Conservation (phyloP, 1,284 basidiomycete genomes). For the Leccinum griseonigrum region DNA sequence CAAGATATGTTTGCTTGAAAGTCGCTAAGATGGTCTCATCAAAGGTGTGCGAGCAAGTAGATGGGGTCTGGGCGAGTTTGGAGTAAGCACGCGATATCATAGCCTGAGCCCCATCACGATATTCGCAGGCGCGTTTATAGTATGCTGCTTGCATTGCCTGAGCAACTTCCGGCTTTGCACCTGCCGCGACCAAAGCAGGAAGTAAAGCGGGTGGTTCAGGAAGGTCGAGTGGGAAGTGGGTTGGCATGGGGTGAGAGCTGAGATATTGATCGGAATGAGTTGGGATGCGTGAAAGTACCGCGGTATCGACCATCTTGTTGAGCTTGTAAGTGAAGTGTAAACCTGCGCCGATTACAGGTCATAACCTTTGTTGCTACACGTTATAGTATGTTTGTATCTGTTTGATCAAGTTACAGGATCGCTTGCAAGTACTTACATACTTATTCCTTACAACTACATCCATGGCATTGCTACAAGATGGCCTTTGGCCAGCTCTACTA, state of each 20-base stretch:
- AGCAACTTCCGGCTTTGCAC: slow-evolving; percentile 5
- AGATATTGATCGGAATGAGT: not conserved
- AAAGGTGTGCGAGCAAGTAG: not conserved
- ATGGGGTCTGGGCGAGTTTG: not conserved
- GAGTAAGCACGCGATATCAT: not conserved
- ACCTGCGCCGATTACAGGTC: too few species aligned
- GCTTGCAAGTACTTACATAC: not conserved
- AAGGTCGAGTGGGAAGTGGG: not conserved
- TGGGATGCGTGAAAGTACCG: not conserved
- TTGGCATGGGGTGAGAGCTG: not conserved
- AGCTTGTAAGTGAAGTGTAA: too few species aligned
- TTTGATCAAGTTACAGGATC: not conserved
- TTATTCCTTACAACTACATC: not conserved
- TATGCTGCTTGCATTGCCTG: slow-evolving; percentile 2
- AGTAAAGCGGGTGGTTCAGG: slow-evolving; percentile 5
- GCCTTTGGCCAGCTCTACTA: not conserved
- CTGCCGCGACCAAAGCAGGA: slow-evolving; percentile 3
- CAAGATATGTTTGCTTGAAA: slow-evolving; percentile 1
- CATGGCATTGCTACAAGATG: not conserved
- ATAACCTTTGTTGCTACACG: too few species aligned
- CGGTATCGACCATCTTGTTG: too few species aligned
- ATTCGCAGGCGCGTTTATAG: slow-evolving; percentile 1
- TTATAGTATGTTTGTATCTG: not conserved
- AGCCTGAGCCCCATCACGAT: slow-evolving; percentile 1
- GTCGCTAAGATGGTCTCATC: slow-evolving; percentile 1